A percentile compares a stretch with the other conserved stretches of the same genome.
phyloP scores from a whole-genome alignment of 768 basidiomycete genomes.

The Termitomyces sp. region DNA sequence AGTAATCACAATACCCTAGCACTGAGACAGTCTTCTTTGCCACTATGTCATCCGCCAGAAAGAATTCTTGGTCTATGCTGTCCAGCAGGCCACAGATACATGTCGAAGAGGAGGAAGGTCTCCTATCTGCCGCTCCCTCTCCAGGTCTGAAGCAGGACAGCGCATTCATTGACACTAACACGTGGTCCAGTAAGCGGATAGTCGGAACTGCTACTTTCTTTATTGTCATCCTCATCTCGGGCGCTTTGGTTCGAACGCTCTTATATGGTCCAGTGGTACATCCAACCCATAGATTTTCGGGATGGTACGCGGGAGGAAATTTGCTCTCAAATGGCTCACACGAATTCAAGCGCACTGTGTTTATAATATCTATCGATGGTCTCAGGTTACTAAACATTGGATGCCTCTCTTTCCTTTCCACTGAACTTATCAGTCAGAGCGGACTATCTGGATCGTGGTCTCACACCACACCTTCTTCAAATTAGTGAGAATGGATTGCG shows the following conservation, averaged over 20 bases:
- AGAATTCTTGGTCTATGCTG: constrained; percentile 5
- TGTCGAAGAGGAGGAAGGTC: constrained; percentile 33
- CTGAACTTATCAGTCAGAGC: constrained; percentile 41
- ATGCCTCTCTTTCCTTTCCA: not conserved
- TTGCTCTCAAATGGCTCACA: constrained; percentile 79
- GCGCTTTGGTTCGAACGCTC: constrained; percentile 32
- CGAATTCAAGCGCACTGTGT: constrained; percentile 71
- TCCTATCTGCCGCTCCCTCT: constrained; percentile 23
- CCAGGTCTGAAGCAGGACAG: constrained; percentile 19
- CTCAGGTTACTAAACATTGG: constrained; percentile 44
- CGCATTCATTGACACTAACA: constrained; percentile 12
- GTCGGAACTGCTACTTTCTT: constrained; percentile 29
- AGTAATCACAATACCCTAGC: too few species aligned
- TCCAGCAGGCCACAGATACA: constrained; percentile 8
- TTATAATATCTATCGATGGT: constrained; percentile 86
- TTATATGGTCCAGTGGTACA: constrained; percentile 21
- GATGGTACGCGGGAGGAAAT: constrained; percentile 30
- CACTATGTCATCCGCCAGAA: constrained; percentile 11
- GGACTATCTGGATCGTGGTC: constrained; percentile 79
- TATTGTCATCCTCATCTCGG: constrained; percentile 37
- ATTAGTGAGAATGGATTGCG: constrained; percentile 81
- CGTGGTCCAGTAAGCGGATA: constrained; percentile 36
- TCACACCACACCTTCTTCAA: constrained; percentile 78
- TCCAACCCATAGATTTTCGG: constrained; percentile 19
- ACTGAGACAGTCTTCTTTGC: not conserved